Conservation (phyloP, 140 eudicot genomes). For the Eryngium alpinum region DNA sequence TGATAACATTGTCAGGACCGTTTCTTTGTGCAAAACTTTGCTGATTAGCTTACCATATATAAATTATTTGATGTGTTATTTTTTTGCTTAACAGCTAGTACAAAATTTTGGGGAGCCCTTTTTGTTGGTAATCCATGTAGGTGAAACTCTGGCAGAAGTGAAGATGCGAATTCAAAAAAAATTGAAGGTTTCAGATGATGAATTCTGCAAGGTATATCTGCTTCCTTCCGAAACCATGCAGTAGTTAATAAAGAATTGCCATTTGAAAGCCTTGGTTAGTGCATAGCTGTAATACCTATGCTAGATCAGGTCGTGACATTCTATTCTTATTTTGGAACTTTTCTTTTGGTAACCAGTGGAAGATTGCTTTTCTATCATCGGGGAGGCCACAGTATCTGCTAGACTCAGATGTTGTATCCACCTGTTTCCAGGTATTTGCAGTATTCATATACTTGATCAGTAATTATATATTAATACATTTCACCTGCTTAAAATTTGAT, state of each 20-base stretch:
- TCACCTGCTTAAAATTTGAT: neutral
- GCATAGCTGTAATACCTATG: neutral
- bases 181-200: slow-evolving; percentile 68
- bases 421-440: slow-evolving; percentile 56
- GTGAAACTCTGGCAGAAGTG: slow-evolving; percentile 57
- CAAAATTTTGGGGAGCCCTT: slow-evolving; percentile 89
- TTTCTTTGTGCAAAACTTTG: neutral
- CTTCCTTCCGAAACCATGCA: neutral
- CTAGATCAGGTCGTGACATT: neutral
- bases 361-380: slow-evolving; percentile 61
- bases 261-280: neutral
- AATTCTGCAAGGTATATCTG: slow-evolving; percentile 55
- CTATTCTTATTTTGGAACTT: neutral
- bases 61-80: neutral
- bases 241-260: neutral
- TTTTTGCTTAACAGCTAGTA: slow-evolving; percentile 40
- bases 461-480: neutral
- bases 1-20: neutral
- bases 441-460: neutral
- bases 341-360: slow-evolving; percentile 43
- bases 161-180: slow-evolving; percentile 64
- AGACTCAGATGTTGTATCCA: slow-evolving; percentile 61
- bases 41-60: neutral
- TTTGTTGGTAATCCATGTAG: slow-evolving; percentile 61
- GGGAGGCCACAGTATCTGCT: slow-evolving; percentile 71